Percentiles rank a stretch among this genome's conserved stretches.
phyloP scores from a whole-genome alignment of 257 asterid genomes.

The Coffea eugenioides region DNA sequence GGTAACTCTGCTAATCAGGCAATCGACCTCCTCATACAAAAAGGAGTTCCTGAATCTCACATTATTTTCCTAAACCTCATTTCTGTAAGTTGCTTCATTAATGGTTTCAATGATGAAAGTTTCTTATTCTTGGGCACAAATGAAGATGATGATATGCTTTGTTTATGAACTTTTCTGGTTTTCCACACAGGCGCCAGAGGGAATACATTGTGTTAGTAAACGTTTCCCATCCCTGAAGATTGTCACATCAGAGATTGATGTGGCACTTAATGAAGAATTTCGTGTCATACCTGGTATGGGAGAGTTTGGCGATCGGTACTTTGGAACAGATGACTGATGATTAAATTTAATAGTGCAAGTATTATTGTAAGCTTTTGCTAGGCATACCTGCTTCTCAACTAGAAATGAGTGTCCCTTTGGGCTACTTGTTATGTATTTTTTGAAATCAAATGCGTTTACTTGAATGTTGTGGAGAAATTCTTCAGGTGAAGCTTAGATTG shows the following conservation, averaged over 20 bases:
- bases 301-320: constrained; percentile 93
- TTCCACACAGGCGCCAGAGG: constrained; percentile 80
- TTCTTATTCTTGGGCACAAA: not conserved
- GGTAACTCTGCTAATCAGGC: constrained; percentile 99
- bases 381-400: not conserved
- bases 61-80: constrained; percentile 93
- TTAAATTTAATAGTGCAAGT: not conserved
- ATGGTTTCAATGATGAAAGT: not conserved
- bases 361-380: not conserved
- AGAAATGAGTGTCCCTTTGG: not conserved
- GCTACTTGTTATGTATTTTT: not conserved
- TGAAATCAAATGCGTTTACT: not conserved
- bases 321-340: constrained; percentile 60
- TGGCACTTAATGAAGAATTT: constrained; percentile 58
- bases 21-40: constrained; percentile 82
- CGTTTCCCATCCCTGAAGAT: constrained; percentile 87
- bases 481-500: not conserved
- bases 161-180: not conserved
- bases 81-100: constrained; percentile 59
- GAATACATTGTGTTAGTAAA: constrained; percentile 81
- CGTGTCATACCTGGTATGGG: constrained; percentile 96
- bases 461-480: not conserved
- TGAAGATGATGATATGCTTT: not conserved
- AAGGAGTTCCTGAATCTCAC: constrained; percentile 98
- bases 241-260: constrained; percentile 92